Evolutionary conservation across 805 yeast genomes (phyloP).

Genomic region (Sugiyamaella qingdaonensis): DNA sequence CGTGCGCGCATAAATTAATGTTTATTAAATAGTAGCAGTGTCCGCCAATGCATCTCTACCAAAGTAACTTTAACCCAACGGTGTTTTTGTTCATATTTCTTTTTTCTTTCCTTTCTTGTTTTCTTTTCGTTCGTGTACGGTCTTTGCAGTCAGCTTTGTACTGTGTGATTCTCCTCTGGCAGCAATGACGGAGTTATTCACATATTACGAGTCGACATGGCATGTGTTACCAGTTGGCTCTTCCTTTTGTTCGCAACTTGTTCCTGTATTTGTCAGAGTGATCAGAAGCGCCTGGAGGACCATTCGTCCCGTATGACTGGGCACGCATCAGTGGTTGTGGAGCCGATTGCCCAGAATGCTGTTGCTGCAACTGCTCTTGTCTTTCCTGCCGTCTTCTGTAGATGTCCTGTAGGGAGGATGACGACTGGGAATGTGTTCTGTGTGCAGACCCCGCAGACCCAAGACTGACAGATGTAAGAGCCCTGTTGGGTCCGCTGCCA

Average conservation of each 20-base stretch:
- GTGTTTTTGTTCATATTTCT: too few relatives aligned
- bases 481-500: neutral
- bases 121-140: too few relatives aligned
- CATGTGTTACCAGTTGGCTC: conserved; percentile 23
- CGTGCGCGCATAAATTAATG: neutral
- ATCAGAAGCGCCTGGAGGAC: conserved; percentile 2
- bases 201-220: too few relatives aligned
- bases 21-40: neutral
- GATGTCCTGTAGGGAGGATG: conserved; percentile 21
- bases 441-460: neutral
- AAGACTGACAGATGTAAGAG: neutral
- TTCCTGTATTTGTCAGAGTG: conserved; percentile 18
- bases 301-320: neutral
- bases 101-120: too few relatives aligned
- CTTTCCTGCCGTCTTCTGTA: conserved; percentile 19
- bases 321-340: neutral
- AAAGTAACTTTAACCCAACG: too few relatives aligned
- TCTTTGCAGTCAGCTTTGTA: too few relatives aligned
- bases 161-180: too few relatives aligned
- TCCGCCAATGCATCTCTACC: neutral
- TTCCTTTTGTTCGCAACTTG: conserved; percentile 19
- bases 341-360: conserved; percentile 1
- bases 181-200: too few relatives aligned
- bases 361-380: conserved; percentile 5
- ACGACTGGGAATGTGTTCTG: conserved; percentile 5